A percentile compares a stretch with the other conserved stretches of the same genome.
Evolutionary conservation across 345 rosid species (phyloP).

Genomic region (Lumnitzera littorea): DNA sequence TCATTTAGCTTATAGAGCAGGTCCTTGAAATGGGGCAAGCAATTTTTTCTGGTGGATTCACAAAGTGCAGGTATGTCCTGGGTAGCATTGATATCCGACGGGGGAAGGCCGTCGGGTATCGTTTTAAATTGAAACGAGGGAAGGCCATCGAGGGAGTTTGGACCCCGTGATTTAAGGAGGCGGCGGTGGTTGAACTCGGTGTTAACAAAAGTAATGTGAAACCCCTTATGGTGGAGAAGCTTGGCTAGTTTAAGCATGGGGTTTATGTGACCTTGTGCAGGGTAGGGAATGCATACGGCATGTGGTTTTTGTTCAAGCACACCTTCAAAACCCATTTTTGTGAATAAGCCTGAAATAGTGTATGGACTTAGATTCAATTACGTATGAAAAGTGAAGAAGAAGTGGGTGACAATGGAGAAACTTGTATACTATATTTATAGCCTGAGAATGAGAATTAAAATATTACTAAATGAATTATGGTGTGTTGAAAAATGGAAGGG

Average conservation of each 20-base stretch:
- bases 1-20: background rate
- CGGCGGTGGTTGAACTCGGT: conserved; percentile 17
- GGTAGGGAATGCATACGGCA: conserved; percentile 10
- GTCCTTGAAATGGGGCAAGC: conserved; percentile 8
- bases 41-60: conserved; percentile 5
- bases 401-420: too few species aligned
- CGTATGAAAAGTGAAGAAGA: too few species aligned
- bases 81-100: conserved; percentile 2
- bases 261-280: conserved; percentile 18
- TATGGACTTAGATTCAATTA: too few species aligned
- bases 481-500: too few species aligned
- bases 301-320: conserved; percentile 1
- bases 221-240: conserved; percentile 16
- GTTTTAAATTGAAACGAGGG: conserved; percentile 11
- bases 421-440: too few species aligned
- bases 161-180: conserved; percentile 4
- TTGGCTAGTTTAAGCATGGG: conserved; percentile 17
- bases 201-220: conserved; percentile 22
- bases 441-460: too few species aligned
- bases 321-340: too few species aligned
- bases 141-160: conserved; percentile 4
- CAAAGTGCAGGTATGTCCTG: conserved; percentile 6
- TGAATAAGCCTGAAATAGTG: too few species aligned
- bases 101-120: conserved; percentile 18
- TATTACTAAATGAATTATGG: too few species aligned